A percentile compares a stretch with the other conserved stretches of the same genome.
Evolutionary conservation across 306 rosid genomes (phyloP).

Genomic region (Quercus aquifolioides): DNA sequence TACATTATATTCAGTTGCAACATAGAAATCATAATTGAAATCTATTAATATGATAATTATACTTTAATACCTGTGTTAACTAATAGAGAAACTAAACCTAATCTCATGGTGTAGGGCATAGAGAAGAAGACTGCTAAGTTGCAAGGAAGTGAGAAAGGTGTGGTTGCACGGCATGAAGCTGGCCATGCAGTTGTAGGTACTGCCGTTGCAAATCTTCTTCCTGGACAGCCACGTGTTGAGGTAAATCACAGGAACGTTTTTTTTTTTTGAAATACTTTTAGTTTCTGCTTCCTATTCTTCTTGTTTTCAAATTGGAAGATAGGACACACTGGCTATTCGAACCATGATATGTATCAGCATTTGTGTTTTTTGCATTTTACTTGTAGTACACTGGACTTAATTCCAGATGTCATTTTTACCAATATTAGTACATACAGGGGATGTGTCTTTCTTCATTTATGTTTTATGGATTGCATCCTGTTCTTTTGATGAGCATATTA

Average conservation of each 20-base stretch:
- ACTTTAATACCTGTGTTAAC: not conserved
- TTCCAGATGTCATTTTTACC: not conserved
- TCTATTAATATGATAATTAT: not conserved
- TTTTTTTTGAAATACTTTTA: not conserved
- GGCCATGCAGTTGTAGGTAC: conserved; percentile 99
- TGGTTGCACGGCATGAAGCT: conserved; percentile 98
- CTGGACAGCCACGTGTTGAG: conserved; percentile 98
- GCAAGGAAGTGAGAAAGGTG: conserved; percentile 90
- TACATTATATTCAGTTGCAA: too few relatives aligned
- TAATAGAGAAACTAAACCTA: conserved; percentile 29
- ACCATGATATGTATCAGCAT: conserved; percentile 2
- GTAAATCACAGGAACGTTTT: conserved; percentile 29
- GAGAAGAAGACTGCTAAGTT: conserved; percentile 94
- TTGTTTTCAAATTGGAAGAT: conserved; percentile 4
- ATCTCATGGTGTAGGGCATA: conserved; percentile 68
- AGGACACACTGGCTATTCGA: conserved; percentile 7
- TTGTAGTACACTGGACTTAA: not conserved
- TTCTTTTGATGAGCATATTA: not conserved
- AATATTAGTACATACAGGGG: not conserved
- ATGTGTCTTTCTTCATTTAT: not conserved
- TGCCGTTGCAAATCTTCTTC: conserved; percentile 88
- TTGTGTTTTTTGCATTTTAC: not conserved
- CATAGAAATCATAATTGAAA: not conserved
- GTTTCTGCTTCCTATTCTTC: not conserved
- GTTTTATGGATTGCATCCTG: not conserved